phyloP scores from a whole-genome alignment of 805 yeast genomes.

The Metschnikowia koreensis region DNA sequence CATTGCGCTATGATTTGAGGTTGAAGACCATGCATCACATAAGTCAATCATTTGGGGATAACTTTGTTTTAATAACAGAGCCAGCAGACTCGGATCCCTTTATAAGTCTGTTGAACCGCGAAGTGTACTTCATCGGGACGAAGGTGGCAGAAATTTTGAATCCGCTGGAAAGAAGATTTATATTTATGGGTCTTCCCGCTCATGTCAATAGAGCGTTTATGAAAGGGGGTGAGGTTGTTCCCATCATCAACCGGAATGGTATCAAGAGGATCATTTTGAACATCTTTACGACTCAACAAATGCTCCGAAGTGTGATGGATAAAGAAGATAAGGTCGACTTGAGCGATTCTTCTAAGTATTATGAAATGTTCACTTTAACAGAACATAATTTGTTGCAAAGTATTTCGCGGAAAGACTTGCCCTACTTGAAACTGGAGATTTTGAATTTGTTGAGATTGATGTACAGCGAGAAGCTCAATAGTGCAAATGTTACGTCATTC shows the following conservation, averaged over 20 bases:
- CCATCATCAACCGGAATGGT: conserved; percentile 55
- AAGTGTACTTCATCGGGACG: conserved; percentile 46
- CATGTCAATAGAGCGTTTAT: conserved; percentile 54
- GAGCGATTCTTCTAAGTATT: conserved; percentile 51
- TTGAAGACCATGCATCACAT: conserved; percentile 52
- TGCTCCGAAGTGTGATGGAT: conserved; percentile 56
- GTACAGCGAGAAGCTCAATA: conserved; percentile 44
- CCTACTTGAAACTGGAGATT: conserved; percentile 44
- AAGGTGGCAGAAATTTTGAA: conserved; percentile 35
- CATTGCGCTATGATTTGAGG: conserved; percentile 58
- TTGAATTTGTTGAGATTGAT: conserved; percentile 53
- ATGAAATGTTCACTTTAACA: conserved; percentile 50
- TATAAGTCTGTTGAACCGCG: conserved; percentile 51
- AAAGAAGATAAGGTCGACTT: conserved; percentile 56
- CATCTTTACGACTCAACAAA: conserved; percentile 65
- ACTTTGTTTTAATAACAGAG: conserved; percentile 53
- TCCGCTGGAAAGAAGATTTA: conserved; percentile 27
- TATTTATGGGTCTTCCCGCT: conserved; percentile 47
- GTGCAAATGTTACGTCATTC: conserved; percentile 36
- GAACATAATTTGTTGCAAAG: conserved; percentile 48
- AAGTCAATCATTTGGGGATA: conserved; percentile 46
- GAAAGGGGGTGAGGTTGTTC: conserved; percentile 49
- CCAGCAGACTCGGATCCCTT: conserved; percentile 60
- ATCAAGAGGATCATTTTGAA: conserved; percentile 57
- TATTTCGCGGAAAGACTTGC: conserved; percentile 30